phyloP scores from a whole-genome alignment of 2,329 filamentous ascomycete genomes.

The Diaporthe citri region DNA sequence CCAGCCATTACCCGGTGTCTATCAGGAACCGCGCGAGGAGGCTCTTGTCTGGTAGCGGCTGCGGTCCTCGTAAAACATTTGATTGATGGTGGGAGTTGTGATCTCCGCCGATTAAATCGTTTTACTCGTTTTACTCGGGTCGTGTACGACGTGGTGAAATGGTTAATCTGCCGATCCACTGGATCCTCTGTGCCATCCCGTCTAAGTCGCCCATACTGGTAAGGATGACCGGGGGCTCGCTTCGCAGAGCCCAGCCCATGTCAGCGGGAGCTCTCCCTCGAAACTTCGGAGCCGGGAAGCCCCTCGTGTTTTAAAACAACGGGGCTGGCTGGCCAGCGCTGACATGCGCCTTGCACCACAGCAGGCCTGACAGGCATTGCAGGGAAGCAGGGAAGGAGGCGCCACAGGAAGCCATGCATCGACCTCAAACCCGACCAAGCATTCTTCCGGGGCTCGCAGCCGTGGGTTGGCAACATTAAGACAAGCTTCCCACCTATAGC shows the following conservation, averaged over 20 bases:
- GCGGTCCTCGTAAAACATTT: constrained; percentile 4
- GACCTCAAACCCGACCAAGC: constrained; percentile 34
- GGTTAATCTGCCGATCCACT: constrained; percentile 23
- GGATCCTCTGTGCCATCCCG: constrained; percentile 12
- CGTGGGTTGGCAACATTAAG: constrained; percentile 10
- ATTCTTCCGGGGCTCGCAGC: constrained; percentile 10
- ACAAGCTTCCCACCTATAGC: constrained; percentile 1
- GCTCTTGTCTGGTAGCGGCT: neutral
- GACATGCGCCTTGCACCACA: neutral
- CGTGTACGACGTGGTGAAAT: neutral
- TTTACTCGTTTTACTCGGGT: constrained; percentile 10
- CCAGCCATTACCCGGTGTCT: neutral
- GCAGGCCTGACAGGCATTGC: neutral
- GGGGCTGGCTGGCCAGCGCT: constrained; percentile 23
- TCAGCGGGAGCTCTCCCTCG: neutral
- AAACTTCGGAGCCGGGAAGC: constrained; percentile 35
- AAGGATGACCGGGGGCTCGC: neutral
- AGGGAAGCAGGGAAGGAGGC: constrained; percentile 16
- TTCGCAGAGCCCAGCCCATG: constrained; percentile 17
- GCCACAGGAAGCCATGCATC: constrained; percentile 22
- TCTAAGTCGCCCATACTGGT: constrained; percentile 16
- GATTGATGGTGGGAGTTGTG: neutral
- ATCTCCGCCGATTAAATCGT: constrained; percentile 10
- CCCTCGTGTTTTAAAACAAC: constrained; percentile 35
- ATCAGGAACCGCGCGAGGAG: neutral